Evolutionary conservation across 495 filamentous ascomycete genomes (phyloP), one percentile per base, ranked within the genome.

Genomic region (Trichoderma reesei): DNA sequence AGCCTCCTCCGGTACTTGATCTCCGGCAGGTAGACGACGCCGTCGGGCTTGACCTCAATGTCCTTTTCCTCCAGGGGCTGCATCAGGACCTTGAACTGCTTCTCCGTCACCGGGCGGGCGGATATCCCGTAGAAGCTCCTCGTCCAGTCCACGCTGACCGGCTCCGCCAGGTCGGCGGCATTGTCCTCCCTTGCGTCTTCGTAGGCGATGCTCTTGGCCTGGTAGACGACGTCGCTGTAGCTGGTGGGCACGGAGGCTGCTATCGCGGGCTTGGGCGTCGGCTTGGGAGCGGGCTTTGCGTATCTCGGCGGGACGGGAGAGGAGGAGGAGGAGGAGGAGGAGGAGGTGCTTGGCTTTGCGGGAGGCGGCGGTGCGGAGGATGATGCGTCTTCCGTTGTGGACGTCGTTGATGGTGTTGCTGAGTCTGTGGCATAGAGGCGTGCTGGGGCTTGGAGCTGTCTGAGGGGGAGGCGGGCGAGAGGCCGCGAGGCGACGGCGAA

Each of bases 1-100:
- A 98, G 76, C 64, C 97, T 96, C 44, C 94, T 81, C 31, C 94
- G 81, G 75, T 98, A 98, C 75, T 98, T 98, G 79, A 98, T 98
- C 83, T 98, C 94, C 14, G 94, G 94, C 63, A 98, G 81, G 72
- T 97, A 98, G 59, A 97, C 79, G 68, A 98, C 95, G 37, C 94
- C 94, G 76, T 98, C 94, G 34, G 90, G 88, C 79, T 98, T 98
- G 70, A 98, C 86, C 80, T 98, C 94, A 56, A 98, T 85, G 74
- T 98, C 93, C 18, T 89, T 82, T 6, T 81, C 75, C 41, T 84
- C 75, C 10, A 92, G 77, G 31, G 84, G 84, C 37, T 83, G 81
- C 64, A 91, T 81, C 60, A 98, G 76, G 5, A 92, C 77, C 37
- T 87, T 82, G 4, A 87, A 81, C 14, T 85, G 81, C 80, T 96